Base-by-base conservation (phyloP, 106 monocot species). In the Alisma plantagoaquatica region DNA sequence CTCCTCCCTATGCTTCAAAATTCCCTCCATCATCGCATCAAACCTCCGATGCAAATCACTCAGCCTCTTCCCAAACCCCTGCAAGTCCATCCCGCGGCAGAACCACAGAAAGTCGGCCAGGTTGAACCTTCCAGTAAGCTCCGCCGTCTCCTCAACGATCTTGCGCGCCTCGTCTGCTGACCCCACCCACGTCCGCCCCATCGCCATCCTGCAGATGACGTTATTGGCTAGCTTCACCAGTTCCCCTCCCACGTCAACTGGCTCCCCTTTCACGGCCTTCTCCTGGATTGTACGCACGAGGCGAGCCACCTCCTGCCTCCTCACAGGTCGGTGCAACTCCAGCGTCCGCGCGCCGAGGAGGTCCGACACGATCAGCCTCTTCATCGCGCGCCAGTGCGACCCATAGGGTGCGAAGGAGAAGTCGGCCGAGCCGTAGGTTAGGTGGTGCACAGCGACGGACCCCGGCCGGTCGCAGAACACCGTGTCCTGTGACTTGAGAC, bases 141-240 rank as follows among this genome's bases (percentile, higher is more conserved):
- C 78, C 1, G 70, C 65, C n/a, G 61, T 43, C 32, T 78, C 44
- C 67, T 60, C 51, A 3, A 68, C 73, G 44, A 74, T 17, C 64
- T 33, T 49, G 35, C 54, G 29, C 12, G 64, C 56, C 60, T 56
- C 78, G 12, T 68, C 59, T 16, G 68, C 30, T 15, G 43, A 50
- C 3, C 14, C 59, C 12, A 10, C 59, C 42, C 33, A 56, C 33
- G 47, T 61, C 1, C 42, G 43, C 41, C 70, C 48, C 28, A 67
- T 53, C 12, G 45, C 57, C 77, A 83, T 77, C 29, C 67, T 29
- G 30, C 33, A 57, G 10, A 75, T 71, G 9, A 33, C 55, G 31
- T 74, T 78, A 67, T 83, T 83, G 0, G 78, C 64, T 30, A 78
- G 4, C 70, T 31, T 74, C 27, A 57, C 48, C 29, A 83, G 45